Conservation (phyloP, 805 yeast genomes). For the Kluyveromyces siamensis region DNA sequence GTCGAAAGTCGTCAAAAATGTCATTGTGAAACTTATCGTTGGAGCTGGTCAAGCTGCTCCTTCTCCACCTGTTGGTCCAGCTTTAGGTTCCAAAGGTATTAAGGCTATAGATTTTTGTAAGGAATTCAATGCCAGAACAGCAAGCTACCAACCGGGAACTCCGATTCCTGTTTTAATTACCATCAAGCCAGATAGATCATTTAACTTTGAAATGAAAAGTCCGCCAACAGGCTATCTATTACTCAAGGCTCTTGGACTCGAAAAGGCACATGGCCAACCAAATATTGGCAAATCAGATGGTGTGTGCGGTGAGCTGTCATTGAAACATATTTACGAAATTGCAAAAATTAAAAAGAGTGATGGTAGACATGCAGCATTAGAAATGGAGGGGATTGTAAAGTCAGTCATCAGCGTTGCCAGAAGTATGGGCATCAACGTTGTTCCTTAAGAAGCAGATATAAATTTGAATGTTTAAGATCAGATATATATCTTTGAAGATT, state of each 20-base stretch:
- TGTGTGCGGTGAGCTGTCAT: conserved; percentile 54
- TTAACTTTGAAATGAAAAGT: conserved; percentile 75
- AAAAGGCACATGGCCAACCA: conserved; percentile 68
- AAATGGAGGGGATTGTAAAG: conserved; percentile 69
- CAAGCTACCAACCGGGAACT: conserved; percentile 71
- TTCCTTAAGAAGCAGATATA: conserved; percentile 33
- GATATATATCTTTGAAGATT: not conserved
- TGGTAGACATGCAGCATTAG: conserved; percentile 60
- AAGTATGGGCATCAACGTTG: conserved; percentile 78
- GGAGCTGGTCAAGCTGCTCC: conserved; percentile 99
- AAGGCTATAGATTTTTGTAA: conserved; percentile 98
- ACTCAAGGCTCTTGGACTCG: conserved; percentile 59
- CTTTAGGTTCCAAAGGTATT: conserved; percentile 95
- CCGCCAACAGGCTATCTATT: conserved; percentile 89
- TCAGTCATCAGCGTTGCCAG: conserved; percentile 83
- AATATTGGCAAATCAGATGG: conserved; percentile 15
- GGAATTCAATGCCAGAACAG: conserved; percentile 96
- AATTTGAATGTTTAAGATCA: not conserved
- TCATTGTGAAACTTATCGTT: conserved; percentile 78
- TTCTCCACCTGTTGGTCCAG: conserved; percentile 98
- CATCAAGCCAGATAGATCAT: conserved; percentile 88
- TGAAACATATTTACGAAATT: conserved; percentile 89
- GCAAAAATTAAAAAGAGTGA: conserved; percentile 91
- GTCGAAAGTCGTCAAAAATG: conserved; percentile 42
- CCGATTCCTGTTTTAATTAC: conserved; percentile 84